Percentiles rank a stretch among this genome's conserved stretches.
These are phyloP conservation scores for Wilcoxina mikolae DNA, from an alignment of 495 filamentous ascomycete species.

Conservation along the genomic window DNA sequence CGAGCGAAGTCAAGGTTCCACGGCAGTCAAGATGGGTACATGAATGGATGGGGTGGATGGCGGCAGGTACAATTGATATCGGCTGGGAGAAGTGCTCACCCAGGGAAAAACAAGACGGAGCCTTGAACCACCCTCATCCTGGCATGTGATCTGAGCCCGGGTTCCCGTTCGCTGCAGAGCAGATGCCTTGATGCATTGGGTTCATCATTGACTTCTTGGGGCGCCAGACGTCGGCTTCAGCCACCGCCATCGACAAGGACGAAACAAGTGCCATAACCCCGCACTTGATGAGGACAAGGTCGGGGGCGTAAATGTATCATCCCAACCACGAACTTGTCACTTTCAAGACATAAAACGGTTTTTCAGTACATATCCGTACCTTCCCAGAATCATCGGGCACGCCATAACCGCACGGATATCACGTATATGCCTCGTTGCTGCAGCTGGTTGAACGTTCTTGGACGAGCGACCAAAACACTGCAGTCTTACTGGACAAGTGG, in stretches of 20 bases:
- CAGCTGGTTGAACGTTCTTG: neutral
- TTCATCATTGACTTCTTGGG: neutral
- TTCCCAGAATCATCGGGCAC: neutral
- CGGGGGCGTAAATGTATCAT: neutral
- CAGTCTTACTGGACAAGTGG: neutral
- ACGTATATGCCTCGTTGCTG: neutral
- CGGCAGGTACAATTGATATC: neutral
- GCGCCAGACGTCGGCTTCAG: too few species aligned
- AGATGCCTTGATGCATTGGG: neutral
- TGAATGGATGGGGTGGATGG: neutral
- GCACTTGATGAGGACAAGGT: neutral
- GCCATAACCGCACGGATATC: neutral
- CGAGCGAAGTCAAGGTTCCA: neutral
- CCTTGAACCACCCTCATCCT: neutral
- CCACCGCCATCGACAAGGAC: neutral
- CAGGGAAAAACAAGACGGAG: neutral
- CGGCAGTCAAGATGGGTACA: neutral
- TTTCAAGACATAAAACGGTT: neutral
- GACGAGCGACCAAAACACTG: neutral
- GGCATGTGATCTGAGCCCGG: conserved; percentile 6
- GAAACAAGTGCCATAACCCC: neutral
- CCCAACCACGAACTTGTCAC: neutral
- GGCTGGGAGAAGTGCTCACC: neutral
- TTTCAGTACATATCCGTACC: neutral
- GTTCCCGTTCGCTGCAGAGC: neutral